Base-by-base conservation (phyloP, 129 eudicot species). In the Solidago caesia region DNA sequence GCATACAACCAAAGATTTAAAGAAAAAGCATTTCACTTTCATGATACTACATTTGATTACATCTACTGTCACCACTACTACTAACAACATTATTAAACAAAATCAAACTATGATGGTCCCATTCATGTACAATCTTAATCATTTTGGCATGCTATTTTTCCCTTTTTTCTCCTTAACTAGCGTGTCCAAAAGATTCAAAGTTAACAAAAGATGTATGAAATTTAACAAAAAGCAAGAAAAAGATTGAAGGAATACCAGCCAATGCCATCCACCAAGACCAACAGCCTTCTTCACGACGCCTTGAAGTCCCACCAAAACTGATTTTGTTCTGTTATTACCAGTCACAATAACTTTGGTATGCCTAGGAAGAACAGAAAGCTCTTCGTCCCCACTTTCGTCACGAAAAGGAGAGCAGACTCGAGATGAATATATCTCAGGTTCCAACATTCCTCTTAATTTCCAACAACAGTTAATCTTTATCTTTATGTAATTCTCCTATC, bases 191-290 rank as follows among this genome's bases (percentile, higher is more conserved):
- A 82, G 67, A 82, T 76, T 72, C 74, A 76, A 76, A 72, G 81
- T 59, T 27, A 70, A 69, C 55, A 75, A 57, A 27, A 60, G 74
- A 53, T 45, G 21, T 12, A 55, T 55, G 73, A 29, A 47, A 68
- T 21, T 44, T 5, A 70, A 56, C 0, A 8, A 67, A 72, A 82
- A 77, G 70, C 79, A 80, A 64, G 73, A 61, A 75, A 52, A 79
- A 27, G 49, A 63, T 67, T 8, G 72, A 83, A 44, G 56, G 56
- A 71, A 33, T 92, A 92, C 98, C 98, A 93, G 97, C 98, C 98
- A 93, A 85, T 93, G 98, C 98, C 98, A 93, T 63, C 98, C 98
- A 79, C 98, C 98, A 75, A 92, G 96, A 64, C 98, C 98, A 86
- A 92, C 98, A 81, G 98, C 98, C 85, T 92, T 92, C 96, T 92